Evolutionary conservation across 495 filamentous ascomycete species (phyloP).

Genomic region (Penicillium arizonense): DNA sequence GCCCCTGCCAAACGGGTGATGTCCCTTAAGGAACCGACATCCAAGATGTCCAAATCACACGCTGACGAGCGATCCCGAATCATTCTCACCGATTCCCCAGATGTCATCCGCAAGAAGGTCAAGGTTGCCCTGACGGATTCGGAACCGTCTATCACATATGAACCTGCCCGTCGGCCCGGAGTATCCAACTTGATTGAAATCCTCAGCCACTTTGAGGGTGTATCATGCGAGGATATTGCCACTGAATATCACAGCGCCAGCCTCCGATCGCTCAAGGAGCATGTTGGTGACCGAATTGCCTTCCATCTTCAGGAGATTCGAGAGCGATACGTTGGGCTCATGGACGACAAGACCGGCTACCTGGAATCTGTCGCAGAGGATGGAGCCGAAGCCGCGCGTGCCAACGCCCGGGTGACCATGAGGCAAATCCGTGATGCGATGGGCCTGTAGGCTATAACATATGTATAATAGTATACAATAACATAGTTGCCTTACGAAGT

Average conservation of each 20-base stretch:
- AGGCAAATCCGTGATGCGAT: conserved; percentile 55
- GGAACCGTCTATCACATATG: conserved; percentile 60
- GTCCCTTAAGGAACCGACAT: conserved; percentile 72
- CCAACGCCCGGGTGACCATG: conserved; percentile 70
- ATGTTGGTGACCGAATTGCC: conserved; percentile 54
- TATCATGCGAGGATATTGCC: conserved; percentile 55
- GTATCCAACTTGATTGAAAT: conserved; percentile 85
- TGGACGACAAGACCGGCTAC: conserved; percentile 46
- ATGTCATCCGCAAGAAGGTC: conserved; percentile 65
- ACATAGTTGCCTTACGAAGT: not conserved
- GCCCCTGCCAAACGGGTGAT: conserved; percentile 81
- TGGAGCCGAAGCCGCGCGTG: conserved; percentile 58
- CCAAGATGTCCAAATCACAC: conserved; percentile 95
- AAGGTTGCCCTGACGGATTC: conserved; percentile 76
- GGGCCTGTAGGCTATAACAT: conserved; percentile 46
- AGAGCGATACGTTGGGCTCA: conserved; percentile 56
- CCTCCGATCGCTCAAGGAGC: conserved; percentile 64
- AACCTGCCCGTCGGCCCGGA: conserved; percentile 68
- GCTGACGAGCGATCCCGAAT: conserved; percentile 68
- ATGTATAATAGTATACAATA: not conserved
- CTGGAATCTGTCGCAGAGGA: conserved; percentile 58
- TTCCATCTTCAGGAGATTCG: conserved; percentile 56
- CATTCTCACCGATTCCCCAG: conserved; percentile 67
- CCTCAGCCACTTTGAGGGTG: conserved; percentile 60
- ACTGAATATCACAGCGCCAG: conserved; percentile 45